Conservation (phyloP, 805 yeast genomes). For the Monosporozyma solicola region DNA sequence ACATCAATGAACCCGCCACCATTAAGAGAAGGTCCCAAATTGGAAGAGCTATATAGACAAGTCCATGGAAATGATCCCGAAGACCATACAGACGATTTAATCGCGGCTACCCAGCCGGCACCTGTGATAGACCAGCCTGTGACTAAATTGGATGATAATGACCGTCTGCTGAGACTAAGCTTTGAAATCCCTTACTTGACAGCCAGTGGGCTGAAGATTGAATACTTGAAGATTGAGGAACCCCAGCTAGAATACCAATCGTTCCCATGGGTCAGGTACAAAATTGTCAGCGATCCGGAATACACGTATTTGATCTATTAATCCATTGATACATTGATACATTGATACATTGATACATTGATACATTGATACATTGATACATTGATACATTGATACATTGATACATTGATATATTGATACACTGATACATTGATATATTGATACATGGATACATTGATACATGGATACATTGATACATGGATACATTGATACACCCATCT, state of each 20-base stretch:
- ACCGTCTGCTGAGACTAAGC: conserved; percentile 35
- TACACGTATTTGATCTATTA: conserved; percentile 23
- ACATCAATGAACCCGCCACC: conserved; percentile 34
- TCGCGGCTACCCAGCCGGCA: neutral
- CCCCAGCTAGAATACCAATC: conserved; percentile 51
- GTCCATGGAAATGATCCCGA: conserved; percentile 14
- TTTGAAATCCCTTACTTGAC: conserved; percentile 60
- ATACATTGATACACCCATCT: neutral
- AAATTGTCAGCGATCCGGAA: conserved; percentile 35
- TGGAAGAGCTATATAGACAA: conserved; percentile 28
- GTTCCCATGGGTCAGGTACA: conserved; percentile 73
- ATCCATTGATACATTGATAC: too few species aligned
- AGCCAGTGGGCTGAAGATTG: conserved; percentile 58
- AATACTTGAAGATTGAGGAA: conserved; percentile 59
- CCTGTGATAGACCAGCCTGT: neutral
- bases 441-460: too few species aligned
- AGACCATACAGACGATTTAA: neutral
- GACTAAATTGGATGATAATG: neutral
- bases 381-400: too few species aligned
- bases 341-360: too few species aligned
- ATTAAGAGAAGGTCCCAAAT: conserved; percentile 25
- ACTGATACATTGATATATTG: too few species aligned
- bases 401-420: too few species aligned
- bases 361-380: too few species aligned
- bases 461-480: too few species aligned